Percentiles rank a stretch among this genome's conserved stretches.
phyloP scores from a whole-genome alignment of 2,329 filamentous ascomycete genomes.

The Fusarium secorum region DNA sequence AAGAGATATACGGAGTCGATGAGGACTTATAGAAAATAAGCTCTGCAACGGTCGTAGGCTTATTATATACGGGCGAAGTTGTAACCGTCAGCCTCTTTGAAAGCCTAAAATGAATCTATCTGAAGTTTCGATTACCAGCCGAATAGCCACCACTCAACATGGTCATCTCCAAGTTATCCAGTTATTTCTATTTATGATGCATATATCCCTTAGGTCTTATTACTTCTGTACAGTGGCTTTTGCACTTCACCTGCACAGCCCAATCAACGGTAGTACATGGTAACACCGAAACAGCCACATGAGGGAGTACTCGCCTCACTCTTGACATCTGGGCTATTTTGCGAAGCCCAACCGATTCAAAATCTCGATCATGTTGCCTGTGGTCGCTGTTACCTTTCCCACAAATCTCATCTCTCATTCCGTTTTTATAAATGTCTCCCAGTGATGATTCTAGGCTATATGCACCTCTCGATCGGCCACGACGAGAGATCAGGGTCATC shows the following conservation, averaged over 20 bases:
- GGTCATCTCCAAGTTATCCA: too few relatives aligned
- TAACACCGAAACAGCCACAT: too few relatives aligned
- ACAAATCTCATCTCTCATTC: rapidly evolving
- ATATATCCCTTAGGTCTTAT: too few relatives aligned
- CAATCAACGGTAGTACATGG: too few relatives aligned
- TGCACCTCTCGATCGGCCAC: background rate
- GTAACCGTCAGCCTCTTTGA: background rate
- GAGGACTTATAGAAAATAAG: background rate
- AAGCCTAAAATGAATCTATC: background rate
- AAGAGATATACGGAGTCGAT: background rate
- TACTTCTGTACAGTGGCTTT: too few relatives aligned
- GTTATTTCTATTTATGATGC: too few relatives aligned
- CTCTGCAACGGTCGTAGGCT: background rate
- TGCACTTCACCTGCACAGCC: background rate
- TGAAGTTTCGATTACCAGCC: rapidly evolving
- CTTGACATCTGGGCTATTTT: background rate
- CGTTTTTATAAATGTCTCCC: background rate
- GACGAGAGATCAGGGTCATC: background rate
- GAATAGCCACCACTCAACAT: background rate
- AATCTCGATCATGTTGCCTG: too few relatives aligned
- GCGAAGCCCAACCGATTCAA: background rate
- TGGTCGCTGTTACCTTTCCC: rapidly evolving
- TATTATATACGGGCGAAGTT: background rate
- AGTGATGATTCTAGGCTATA: rapidly evolving
- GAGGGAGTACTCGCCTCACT: background rate